These are phyloP conservation scores for Rhodofomes roseus DNA, from an alignment of 1,284 basidiomycete species.

Conservation along the genomic window DNA sequence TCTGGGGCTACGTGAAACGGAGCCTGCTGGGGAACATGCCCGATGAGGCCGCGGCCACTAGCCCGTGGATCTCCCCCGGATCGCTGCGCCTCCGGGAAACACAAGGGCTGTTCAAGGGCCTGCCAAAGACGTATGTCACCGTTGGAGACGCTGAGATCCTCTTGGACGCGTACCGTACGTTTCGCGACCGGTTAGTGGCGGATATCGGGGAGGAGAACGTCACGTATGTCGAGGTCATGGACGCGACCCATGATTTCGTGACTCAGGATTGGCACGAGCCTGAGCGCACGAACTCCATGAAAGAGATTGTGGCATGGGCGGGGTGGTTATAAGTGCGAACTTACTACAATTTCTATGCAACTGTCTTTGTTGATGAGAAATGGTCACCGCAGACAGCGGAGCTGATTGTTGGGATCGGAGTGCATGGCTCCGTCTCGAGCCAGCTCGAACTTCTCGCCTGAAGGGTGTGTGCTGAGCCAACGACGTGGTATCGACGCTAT, in stretches of 20 bases:
- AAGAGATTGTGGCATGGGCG: conserved; percentile 45
- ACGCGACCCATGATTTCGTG: conserved; percentile 49
- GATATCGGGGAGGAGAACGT: conserved; percentile 29
- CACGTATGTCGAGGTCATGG: conserved; percentile 43
- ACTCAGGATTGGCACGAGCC: conserved; percentile 49
- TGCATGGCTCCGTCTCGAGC: too few species aligned
- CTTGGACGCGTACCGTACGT: conserved; percentile 39
- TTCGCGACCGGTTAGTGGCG: conserved; percentile 19
- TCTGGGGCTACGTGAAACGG: conserved; percentile 26
- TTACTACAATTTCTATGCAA: too few species aligned
- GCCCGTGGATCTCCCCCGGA: conserved; percentile 54
- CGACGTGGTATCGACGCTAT: too few species aligned
- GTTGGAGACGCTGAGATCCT: conserved; percentile 51
- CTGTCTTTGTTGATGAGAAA: too few species aligned
- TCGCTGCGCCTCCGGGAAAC: conserved; percentile 31
- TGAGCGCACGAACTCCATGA: conserved; percentile 41
- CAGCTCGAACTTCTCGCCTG: too few species aligned
- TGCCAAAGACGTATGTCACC: conserved; percentile 52
- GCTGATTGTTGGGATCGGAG: too few species aligned
- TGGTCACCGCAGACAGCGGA: too few species aligned
- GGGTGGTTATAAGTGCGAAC: background rate
- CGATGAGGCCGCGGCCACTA: conserved; percentile 33
- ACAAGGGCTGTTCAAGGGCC: conserved; percentile 40
- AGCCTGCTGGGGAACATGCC: conserved; percentile 41
- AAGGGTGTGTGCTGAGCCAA: too few species aligned